phyloP scores from a whole-genome alignment of 257 asterid genomes.

The Forsythia viridissima region DNA sequence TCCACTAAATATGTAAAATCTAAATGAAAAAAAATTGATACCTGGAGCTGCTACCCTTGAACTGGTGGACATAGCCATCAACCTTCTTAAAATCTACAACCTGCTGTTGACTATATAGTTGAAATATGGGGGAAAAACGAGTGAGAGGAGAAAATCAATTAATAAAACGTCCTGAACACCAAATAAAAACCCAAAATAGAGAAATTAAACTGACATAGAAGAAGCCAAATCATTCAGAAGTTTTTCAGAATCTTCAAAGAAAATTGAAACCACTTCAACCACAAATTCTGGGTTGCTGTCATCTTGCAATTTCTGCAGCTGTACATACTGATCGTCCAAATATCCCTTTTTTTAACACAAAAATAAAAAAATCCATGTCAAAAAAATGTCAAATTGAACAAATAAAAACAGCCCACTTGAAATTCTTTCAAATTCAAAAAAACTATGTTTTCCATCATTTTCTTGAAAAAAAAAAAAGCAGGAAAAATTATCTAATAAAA shows the following conservation, averaged over 20 bases:
- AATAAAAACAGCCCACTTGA: background rate
- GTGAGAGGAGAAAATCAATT: background rate
- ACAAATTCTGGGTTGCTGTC: conserved; percentile 78
- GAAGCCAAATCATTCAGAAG: conserved; percentile 53
- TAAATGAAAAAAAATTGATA: conserved; percentile 4
- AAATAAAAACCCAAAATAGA: background rate
- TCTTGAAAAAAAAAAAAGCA: background rate
- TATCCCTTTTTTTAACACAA: conserved; percentile 34
- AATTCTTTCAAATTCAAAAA: background rate
- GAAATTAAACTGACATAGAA: background rate
- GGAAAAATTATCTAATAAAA: background rate
- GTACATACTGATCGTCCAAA: conserved; percentile 67
- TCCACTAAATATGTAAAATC: background rate
- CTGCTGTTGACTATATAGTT: conserved; percentile 49
- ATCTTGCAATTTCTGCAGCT: conserved; percentile 72
- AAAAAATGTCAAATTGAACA: conserved; percentile 6
- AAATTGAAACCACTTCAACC: conserved; percentile 66
- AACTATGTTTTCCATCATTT: background rate
- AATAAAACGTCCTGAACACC: background rate
- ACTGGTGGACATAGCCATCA: conserved; percentile 72
- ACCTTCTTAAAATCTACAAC: conserved; percentile 67
- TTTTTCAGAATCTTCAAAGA: conserved; percentile 76
- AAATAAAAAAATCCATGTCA: background rate
- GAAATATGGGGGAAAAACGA: background rate
- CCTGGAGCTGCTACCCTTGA: conserved; percentile 86